A percentile compares a stretch with the other conserved stretches of the same genome.
Conservation (phyloP, 208 protist species). For the Tritrichomonas musculus region DNA sequence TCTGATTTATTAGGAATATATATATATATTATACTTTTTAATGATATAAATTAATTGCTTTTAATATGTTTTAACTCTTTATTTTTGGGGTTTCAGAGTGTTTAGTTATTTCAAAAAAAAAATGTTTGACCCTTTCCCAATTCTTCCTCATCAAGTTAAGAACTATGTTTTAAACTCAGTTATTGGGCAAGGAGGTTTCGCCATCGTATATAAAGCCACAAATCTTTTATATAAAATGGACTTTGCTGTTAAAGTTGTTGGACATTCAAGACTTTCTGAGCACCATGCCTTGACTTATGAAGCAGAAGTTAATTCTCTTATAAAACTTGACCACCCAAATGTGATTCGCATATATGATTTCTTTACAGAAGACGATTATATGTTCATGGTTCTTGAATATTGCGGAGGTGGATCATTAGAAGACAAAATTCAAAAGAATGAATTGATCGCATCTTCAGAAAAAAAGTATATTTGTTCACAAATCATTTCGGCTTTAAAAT, state of each 20-base stretch:
- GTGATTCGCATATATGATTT: neutral
- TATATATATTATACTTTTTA: too few relatives aligned
- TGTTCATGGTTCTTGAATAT: conserved; percentile 1
- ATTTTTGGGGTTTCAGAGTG: too few relatives aligned
- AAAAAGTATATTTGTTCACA: neutral
- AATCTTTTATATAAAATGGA: neutral
- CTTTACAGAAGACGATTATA: neutral
- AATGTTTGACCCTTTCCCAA: too few relatives aligned
- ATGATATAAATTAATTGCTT: too few relatives aligned
- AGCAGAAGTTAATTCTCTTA: neutral
- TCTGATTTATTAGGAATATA: too few relatives aligned
- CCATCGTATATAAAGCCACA: too few relatives aligned
- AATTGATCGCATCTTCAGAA: neutral
- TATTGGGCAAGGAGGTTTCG: too few relatives aligned
- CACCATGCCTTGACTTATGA: neutral
- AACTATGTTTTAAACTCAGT: too few relatives aligned
- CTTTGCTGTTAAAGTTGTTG: neutral
- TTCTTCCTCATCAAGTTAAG: too few relatives aligned
- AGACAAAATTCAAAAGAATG: neutral
- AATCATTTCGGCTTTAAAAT: neutral
- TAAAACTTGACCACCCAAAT: neutral
- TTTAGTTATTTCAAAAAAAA: too few relatives aligned
- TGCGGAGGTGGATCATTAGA: neutral
- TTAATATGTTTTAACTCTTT: too few relatives aligned
- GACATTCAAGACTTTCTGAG: neutral